A percentile compares a stretch with the other conserved stretches of the same genome.
These are phyloP conservation scores for Boletus reticuloceps DNA, from an alignment of 768 basidiomycete species.

Conservation along the genomic window DNA sequence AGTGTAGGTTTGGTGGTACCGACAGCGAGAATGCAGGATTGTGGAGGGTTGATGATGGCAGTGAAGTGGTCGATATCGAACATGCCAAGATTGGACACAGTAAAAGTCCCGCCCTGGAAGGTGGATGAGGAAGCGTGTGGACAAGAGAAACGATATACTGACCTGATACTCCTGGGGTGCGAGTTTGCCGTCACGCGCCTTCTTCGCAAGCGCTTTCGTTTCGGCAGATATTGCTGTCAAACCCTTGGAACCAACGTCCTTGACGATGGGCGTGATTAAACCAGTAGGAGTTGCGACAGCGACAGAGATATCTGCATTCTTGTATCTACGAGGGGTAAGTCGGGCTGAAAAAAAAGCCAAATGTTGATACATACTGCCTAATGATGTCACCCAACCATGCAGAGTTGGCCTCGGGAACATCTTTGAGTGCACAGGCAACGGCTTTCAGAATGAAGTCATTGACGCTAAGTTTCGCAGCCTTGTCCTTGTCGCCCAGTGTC, in stretches of 20 bases:
- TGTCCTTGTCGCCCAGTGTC: constrained; percentile 81
- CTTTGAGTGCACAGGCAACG: constrained; percentile 81
- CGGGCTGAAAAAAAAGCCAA: neutral
- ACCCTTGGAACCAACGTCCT: constrained; percentile 90
- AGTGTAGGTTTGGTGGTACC: constrained; percentile 85
- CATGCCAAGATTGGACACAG: constrained; percentile 99
- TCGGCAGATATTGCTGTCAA: constrained; percentile 90
- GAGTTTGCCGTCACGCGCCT: constrained; percentile 95
- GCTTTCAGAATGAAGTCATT: constrained; percentile 99
- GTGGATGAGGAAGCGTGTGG: neutral
- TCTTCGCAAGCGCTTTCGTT: constrained; percentile 89
- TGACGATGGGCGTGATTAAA: constrained; percentile 96
- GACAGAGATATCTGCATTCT: constrained; percentile 95
- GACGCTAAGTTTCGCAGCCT: constrained; percentile 89
- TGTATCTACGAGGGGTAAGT: constrained; percentile 56
- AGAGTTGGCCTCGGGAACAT: constrained; percentile 97
- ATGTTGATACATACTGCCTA: constrained; percentile 66
- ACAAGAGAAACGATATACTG: constrained; percentile 4
- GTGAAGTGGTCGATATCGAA: constrained; percentile 94
- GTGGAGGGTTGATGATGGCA: constrained; percentile 98
- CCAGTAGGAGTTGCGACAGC: constrained; percentile 96
- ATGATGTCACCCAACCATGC: constrained; percentile 97
- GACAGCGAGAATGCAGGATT: constrained; percentile 96
- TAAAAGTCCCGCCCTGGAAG: constrained; percentile 90
- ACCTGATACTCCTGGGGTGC: constrained; percentile 96